Evolutionary conservation across 1,284 basidiomycete genomes (phyloP), one percentile per base, ranked within the genome.

Genomic region (Erythrobasidium hasegawianum): DNA sequence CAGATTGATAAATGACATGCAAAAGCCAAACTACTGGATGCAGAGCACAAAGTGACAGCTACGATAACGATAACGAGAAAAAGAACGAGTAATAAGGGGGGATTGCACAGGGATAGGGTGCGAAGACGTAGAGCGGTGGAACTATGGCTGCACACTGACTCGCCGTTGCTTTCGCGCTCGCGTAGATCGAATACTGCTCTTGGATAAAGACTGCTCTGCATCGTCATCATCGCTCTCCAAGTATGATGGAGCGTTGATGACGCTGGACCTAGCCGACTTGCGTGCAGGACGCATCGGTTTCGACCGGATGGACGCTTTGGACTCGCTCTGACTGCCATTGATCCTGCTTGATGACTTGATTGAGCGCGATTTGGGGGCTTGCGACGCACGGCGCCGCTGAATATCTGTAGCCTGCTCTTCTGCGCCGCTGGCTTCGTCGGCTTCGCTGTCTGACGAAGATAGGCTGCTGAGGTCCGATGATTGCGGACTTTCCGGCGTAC

Each of bases 211-310:
- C 10, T 39, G 11, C 14, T 47, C 40, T n/a, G 27, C 61, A 49
- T 50, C 54, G 16, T 64, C 61, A 27, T 50, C 52, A 11, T 64
- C 61, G 40, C 53, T 64, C 39, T 64, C 61, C 7, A 54, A 52
- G 20, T 64, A 64, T 1, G 50, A 29, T 2, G 59, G 29, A 29
- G 54, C 39, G 39, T 64, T 39, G 18, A 39, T 26, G n/a, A 39
- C 54, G 41, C 62, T 65, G 13, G 47, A 33, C 11, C 62, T 33
- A 16, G 62, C 56, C 2, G 62, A 65, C 7, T 52, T 29, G 11
- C 62, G 40, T 3, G 33, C 24, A 22, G 55, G 45, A 5, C 39
- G n/a, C n/a, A n/a, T 33, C 33, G 33, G 5, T 14, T 5, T 47
- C 16, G n/a, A n/a, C 5, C 43, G 43, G n/a, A 45, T 24, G 9